Base-by-base conservation (phyloP, 768 basidiomycete species). In the Rhodosporidiobolus sp. region DNA sequence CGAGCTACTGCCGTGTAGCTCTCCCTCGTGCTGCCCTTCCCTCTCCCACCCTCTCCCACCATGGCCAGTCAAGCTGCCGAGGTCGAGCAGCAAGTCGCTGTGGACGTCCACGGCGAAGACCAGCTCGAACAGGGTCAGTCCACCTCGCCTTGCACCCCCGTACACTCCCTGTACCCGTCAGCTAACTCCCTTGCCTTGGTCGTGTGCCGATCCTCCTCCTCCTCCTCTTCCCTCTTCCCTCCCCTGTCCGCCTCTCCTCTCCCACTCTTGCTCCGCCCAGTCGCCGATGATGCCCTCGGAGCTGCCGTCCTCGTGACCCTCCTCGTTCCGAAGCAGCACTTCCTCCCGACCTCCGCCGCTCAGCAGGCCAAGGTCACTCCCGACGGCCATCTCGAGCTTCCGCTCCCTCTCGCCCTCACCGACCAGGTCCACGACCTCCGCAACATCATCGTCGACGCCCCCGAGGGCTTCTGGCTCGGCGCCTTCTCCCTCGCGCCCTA, bases 391-490 rank as follows among this genome's bases (percentile, higher is more conserved):
- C 73, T 78, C 53, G 75, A 78, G 58, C 57, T 72, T 8, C 69
- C 75, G n/a, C 58, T 76, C 43, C 66, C 67, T 5, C 50, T 74
- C 50, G 49, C 56, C 35, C 65, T 73, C 35, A 54, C 75, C 54
- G 74, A 76, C 48, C 62, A 64, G 30, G 67, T 69, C 11, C 66
- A 65, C 30, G 77, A 78, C 53, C 76, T 82, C 43, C 80, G 82
- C 64, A 81, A 81, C 72, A 77, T 84, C 66, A 81, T 84, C 64
- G 79, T 80, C 63, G 83, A 84, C 55, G 81, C 79, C 64, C 77
- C 81, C 7, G 82, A 82, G 30, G 82, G 82, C 0, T 84, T 83
- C 77, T 84, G 83, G 82, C 79, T 84, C 56, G 83, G 83, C 9
- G 80, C 82, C 1, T 83, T 82, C 72, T 82, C 82, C 12, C 77